Evolutionary conservation across 345 rosid species (phyloP).

Genomic region (Nephelium lappaceum): DNA sequence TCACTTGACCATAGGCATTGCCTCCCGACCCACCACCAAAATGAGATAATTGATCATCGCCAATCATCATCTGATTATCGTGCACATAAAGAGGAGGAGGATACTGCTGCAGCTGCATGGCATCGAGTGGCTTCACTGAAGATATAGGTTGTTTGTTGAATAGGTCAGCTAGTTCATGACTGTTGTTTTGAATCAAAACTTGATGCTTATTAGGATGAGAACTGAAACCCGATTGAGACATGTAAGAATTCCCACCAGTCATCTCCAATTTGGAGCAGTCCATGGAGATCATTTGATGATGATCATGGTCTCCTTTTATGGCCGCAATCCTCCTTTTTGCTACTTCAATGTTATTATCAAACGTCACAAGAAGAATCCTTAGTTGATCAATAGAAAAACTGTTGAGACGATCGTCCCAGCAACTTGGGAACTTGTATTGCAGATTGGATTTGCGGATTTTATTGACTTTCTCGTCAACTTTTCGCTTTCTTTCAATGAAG

Average conservation of each 20-base stretch:
- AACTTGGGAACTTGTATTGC: background rate
- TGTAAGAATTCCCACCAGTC: background rate
- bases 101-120: background rate
- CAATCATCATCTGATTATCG: background rate
- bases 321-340: background rate
- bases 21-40: background rate
- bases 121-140: background rate
- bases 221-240: background rate
- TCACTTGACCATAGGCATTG: background rate
- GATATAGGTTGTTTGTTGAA: background rate
- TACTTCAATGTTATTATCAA: background rate
- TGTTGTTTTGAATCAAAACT: too few species aligned
- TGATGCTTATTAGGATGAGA: background rate
- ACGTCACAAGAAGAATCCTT: background rate
- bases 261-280: background rate
- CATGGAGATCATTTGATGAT: too few species aligned
- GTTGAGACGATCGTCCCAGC: slow-evolving; percentile 3
- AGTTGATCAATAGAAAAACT: background rate
- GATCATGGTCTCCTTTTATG: background rate
- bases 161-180: background rate
- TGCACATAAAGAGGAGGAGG: background rate
- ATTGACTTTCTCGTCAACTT: background rate
- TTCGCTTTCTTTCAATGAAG: background rate
- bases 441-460: slow-evolving; percentile 13
- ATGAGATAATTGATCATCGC: background rate